These are phyloP conservation scores for Plasmodium berghei DNA, from an alignment of 169 alveolate genomes.

Conservation along the genomic window DNA sequence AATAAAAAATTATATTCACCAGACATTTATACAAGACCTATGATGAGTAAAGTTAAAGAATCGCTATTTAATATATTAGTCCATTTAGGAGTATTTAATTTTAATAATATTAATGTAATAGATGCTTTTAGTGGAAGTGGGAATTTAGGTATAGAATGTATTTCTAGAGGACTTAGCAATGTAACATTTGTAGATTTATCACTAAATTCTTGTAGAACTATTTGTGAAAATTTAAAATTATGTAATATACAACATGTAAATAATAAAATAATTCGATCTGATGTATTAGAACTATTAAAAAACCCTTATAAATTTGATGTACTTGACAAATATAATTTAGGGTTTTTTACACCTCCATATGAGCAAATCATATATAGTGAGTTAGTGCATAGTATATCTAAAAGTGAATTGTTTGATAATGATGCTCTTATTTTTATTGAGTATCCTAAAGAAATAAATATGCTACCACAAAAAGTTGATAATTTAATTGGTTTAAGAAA, in stretches of 20 bases:
- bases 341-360: conserved; percentile 87
- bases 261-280: conserved; percentile 83
- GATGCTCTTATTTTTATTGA: conserved; percentile 85
- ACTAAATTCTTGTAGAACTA: conserved; percentile 81
- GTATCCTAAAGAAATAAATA: conserved; percentile 83
- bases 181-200: conserved; percentile 88
- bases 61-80: conserved; percentile 77
- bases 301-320: conserved; percentile 81
- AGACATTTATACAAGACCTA: conserved; percentile 82
- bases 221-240: conserved; percentile 29
- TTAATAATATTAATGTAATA: conserved; percentile 78
- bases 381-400: conserved; percentile 79
- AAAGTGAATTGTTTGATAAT: conserved; percentile 79
- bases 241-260: conserved; percentile 70
- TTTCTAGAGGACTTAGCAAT: conserved; percentile 82
- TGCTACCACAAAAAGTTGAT: conserved; percentile 80
- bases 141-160: conserved; percentile 87
- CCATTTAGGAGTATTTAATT: conserved; percentile 78
- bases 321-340: conserved; percentile 79
- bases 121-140: conserved; percentile 89
- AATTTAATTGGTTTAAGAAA: conserved; percentile 83
- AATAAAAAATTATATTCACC: conserved; percentile 81
- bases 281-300: conserved; percentile 79
- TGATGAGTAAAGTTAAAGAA: conserved; percentile 84
- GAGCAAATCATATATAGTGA: conserved; percentile 85